Evolutionary conservation across 2,329 filamentous ascomycete genomes (phyloP), one percentile per base, ranked within the genome.

Genomic region (Mycosphaerelloides madeirae): DNA sequence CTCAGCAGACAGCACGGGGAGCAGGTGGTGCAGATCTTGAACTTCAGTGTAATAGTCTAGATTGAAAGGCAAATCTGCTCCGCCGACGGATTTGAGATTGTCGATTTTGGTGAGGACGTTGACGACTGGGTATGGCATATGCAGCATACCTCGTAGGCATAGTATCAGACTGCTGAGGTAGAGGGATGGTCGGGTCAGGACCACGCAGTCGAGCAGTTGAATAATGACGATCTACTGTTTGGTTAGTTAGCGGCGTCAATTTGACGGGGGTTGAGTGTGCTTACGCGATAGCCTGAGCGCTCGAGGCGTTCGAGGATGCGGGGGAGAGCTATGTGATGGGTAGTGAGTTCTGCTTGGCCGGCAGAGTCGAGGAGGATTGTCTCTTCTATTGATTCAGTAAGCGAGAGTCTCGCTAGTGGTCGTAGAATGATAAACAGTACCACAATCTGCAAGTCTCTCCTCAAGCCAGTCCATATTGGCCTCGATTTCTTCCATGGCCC

Each of bases 21-120:
- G 77, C 11, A 98, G 76, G 56, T 95, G 88, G 16, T 80, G 80
- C 3, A 98, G 78, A 60, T 96, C 89, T 67, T 98, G 90, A 6
- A 97, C 91, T 66, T 98, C 91, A 49, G 93, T 97, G 66, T 97
- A 98, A 68, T 84, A 98, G 54, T 96, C 90, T 48, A 98, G 81
- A 59, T 95, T 95, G 74, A 98, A 96, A 0, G 90, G 88, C 0
- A 98, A 75, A 19, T 87, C 80, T 36, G 87, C 84, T 62, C 95
- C 96, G 11, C 59, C 62, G 3, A 62, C 59, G 41, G 84, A 81
- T 29, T 83, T 74, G 42, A 98, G 76, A 63, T 96, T 96, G 69
- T 98, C 93, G 69, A 98, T 95, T 70, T 98, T 98, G 46, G 90
- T 96, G 19, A 98, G 78, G 50, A 98, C 87, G 62, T 98, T 98